phyloP scores from a whole-genome alignment of 2,329 filamentous ascomycete species.

The Colletotrichum sp. region DNA sequence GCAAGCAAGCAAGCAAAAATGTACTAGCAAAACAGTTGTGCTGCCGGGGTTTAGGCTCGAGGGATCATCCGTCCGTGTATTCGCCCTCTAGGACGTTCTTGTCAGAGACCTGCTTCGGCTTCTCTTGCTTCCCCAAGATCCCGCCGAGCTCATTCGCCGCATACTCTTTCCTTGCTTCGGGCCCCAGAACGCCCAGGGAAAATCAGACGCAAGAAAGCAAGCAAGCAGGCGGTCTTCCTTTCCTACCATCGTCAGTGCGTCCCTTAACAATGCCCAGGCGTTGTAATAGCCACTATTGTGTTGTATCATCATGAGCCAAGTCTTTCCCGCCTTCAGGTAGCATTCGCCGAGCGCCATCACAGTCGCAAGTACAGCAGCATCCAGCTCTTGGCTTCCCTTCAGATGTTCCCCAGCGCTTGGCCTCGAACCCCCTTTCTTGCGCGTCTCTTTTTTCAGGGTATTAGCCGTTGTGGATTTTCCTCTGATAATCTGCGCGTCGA shows the following conservation, averaged over 20 bases:
- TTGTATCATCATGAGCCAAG: not conserved
- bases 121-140: conserved; percentile 31
- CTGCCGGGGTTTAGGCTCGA: not conserved
- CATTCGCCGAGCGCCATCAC: not conserved
- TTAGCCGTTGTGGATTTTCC: not conserved
- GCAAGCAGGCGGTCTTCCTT: not conserved
- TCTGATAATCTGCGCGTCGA: not conserved
- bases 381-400: not conserved
- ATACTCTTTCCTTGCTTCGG: not conserved
- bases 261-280: not conserved
- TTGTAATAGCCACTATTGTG: not conserved
- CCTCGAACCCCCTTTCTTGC: not conserved
- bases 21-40: not conserved
- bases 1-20: not conserved
- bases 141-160: not conserved
- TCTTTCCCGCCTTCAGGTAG: not conserved
- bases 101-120: conserved; percentile 44
- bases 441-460: not conserved
- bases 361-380: not conserved
- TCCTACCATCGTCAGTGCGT: conserved; percentile 6
- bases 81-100: conserved; percentile 31
- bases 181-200: not conserved
- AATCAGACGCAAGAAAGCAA: not conserved
- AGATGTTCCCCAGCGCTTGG: not conserved
- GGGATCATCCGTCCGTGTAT: conserved; percentile 24